Conservation (phyloP, 345 rosid genomes). For the Mangifera indica region DNA sequence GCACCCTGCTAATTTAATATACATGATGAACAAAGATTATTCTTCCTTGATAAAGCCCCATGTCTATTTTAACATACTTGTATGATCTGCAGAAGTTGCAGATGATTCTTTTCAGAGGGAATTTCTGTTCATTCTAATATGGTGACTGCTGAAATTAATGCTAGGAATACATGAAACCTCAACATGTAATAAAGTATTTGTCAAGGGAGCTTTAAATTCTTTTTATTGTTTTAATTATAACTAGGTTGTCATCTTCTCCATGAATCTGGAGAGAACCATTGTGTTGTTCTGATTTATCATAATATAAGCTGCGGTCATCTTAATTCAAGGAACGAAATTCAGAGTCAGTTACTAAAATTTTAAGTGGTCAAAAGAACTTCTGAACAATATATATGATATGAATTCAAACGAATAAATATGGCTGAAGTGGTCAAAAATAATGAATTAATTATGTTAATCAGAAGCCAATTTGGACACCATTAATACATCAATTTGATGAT, state of each 20-base stretch:
- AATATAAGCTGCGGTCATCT: too few relatives aligned
- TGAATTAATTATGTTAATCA: too few relatives aligned
- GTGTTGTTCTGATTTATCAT: too few relatives aligned
- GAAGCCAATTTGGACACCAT: too few relatives aligned
- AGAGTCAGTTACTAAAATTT: too few relatives aligned
- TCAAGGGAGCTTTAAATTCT: constrained; percentile 4
- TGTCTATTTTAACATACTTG: constrained; percentile 6
- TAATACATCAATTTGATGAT: not conserved
- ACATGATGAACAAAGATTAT: not conserved
- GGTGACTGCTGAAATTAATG: constrained; percentile 32
- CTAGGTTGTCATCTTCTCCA: not conserved
- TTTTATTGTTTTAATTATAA: not conserved
- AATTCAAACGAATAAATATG: too few relatives aligned
- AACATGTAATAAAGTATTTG: constrained; percentile 14
- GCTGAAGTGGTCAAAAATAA: too few relatives aligned
- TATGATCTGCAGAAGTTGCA: constrained; percentile 20
- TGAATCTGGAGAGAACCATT: too few relatives aligned
- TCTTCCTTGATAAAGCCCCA: not conserved
- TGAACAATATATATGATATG: too few relatives aligned
- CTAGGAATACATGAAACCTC: not conserved
- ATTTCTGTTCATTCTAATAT: constrained; percentile 21
- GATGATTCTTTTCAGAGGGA: constrained; percentile 30
- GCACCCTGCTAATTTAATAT: constrained; percentile 37
- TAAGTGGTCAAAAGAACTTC: too few relatives aligned
- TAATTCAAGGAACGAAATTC: too few relatives aligned